A percentile compares a stretch with the other conserved stretches of the same genome.
These are phyloP conservation scores for Kodamaea sp. DNA, from an alignment of 1,139 yeast genomes.

Conservation along the genomic window DNA sequence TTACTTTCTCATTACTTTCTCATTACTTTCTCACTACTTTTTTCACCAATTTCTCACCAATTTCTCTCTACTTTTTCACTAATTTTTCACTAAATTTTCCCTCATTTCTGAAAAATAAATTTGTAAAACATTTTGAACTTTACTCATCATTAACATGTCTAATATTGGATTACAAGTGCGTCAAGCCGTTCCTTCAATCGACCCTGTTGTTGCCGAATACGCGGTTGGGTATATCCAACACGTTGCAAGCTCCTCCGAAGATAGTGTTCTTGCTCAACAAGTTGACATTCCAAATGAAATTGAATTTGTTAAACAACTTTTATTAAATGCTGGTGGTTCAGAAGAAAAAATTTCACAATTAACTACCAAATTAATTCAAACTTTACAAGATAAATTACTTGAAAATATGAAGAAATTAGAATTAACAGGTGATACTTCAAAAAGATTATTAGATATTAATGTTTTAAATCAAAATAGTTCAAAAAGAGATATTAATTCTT, in stretches of 20 bases:
- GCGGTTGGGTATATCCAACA: slow-evolving; percentile 88
- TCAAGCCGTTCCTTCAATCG: slow-evolving; percentile 82
- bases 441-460: slow-evolving; percentile 71
- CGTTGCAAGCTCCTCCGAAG: slow-evolving; percentile 69
- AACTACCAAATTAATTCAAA: slow-evolving; percentile 40
- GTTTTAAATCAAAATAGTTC: slow-evolving; percentile 54
- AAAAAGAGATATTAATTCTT: slow-evolving; percentile 69
- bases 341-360: slow-evolving; percentile 52
- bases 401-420: slow-evolving; percentile 71
- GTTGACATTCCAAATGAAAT: slow-evolving; percentile 66
- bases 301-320: slow-evolving; percentile 56
- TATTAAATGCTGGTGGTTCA: slow-evolving; percentile 78
- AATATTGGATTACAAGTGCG: slow-evolving; percentile 69
- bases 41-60: too few relatives aligned
- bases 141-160: slow-evolving; percentile 36
- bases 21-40: too few relatives aligned
- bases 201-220: slow-evolving; percentile 86
- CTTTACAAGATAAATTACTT: slow-evolving; percentile 52
- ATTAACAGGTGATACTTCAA: slow-evolving; percentile 73
- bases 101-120: too few relatives aligned
- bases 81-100: too few relatives aligned
- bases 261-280: slow-evolving; percentile 75
- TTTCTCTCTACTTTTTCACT: too few relatives aligned
- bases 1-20: too few relatives aligned
- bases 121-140: too few relatives aligned